A percentile compares a stretch with the other conserved stretches of the same genome.
Evolutionary conservation across 352 stramenopile species (phyloP).

Genomic region (Saprolegnia parasitica): DNA sequence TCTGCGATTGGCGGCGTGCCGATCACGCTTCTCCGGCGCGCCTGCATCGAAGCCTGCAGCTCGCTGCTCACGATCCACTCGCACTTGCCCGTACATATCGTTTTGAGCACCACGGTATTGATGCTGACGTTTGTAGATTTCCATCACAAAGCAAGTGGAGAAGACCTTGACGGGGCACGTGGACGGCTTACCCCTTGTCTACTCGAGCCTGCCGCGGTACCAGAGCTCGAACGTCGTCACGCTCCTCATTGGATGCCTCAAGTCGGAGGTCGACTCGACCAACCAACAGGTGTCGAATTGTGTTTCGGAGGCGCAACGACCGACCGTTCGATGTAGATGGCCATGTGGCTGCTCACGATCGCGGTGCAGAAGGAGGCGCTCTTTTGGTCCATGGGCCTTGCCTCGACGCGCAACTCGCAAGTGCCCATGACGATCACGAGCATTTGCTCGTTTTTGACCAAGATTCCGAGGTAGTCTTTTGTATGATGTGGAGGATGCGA

Average conservation of each 20-base stretch:
- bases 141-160: conserved; percentile 76
- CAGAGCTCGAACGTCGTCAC: conserved; percentile 82
- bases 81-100: conserved; percentile 51
- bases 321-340: conserved; percentile 40
- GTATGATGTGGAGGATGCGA: too few relatives aligned
- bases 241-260: conserved; percentile 76
- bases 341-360: conserved; percentile 82
- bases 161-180: conserved; percentile 63
- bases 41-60: conserved; percentile 74
- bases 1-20: conserved; percentile 56
- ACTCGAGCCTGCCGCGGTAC: conserved; percentile 77
- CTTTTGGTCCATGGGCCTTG: conserved; percentile 72
- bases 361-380: conserved; percentile 83
- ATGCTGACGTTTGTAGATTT: conserved; percentile 38
- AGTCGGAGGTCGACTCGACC: conserved; percentile 72
- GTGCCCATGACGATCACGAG: conserved; percentile 79
- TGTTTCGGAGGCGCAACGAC: neutral
- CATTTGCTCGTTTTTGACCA: conserved; percentile 80
- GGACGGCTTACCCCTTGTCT: conserved; percentile 56
- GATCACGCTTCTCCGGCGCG: conserved; percentile 62
- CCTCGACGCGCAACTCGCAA: conserved; percentile 79
- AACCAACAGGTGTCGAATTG: conserved; percentile 52
- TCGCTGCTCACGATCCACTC: conserved; percentile 78
- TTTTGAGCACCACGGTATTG: neutral
- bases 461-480: conserved; percentile 44